phyloP scores from a whole-genome alignment of 208 protist genomes.

The Trypanosoma lewisi region DNA sequence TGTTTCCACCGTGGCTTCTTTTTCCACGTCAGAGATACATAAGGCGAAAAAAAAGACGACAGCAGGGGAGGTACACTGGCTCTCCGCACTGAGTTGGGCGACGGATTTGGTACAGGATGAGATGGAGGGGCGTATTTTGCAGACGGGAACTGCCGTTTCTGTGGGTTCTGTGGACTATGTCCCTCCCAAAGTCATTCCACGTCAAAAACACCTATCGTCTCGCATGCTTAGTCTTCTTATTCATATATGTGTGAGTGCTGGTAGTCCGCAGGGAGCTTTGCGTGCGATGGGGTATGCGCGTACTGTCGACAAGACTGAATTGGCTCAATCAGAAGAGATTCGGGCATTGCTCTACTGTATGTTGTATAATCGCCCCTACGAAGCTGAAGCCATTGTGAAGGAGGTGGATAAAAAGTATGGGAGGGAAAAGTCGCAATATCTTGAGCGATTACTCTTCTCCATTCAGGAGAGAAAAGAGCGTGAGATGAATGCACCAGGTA shows the following conservation, averaged over 20 bases:
- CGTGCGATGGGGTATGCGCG: conserved; percentile 64
- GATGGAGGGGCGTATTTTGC: conserved; percentile 42
- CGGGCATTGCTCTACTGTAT: conserved; percentile 74
- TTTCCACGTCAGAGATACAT: neutral
- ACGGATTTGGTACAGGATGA: conserved; percentile 42
- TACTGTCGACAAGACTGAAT: conserved; percentile 58
- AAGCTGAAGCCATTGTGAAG: conserved; percentile 71
- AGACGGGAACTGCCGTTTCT: conserved; percentile 63
- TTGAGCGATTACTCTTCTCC: conserved; percentile 49
- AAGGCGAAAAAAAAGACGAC: neutral
- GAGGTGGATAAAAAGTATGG: conserved; percentile 40
- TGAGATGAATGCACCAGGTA: conserved; percentile 12
- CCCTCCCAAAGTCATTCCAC: neutral
- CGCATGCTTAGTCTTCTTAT: conserved; percentile 68
- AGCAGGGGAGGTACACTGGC: conserved; percentile 78
- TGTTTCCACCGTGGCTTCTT: neutral
- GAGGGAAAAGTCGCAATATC: conserved; percentile 32
- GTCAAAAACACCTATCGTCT: conserved; percentile 36
- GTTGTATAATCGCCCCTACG: conserved; percentile 61
- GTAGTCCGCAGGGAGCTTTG: conserved; percentile 67
- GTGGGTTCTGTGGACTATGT: conserved; percentile 31
- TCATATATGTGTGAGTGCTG: conserved; percentile 74
- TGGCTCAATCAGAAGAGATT: conserved; percentile 58
- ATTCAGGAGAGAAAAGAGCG: conserved; percentile 25
- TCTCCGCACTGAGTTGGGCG: conserved; percentile 76